Percentiles rank a stretch among this genome's conserved stretches.
phyloP scores from a whole-genome alignment of 441 rosid species.

The Croton setiger region DNA sequence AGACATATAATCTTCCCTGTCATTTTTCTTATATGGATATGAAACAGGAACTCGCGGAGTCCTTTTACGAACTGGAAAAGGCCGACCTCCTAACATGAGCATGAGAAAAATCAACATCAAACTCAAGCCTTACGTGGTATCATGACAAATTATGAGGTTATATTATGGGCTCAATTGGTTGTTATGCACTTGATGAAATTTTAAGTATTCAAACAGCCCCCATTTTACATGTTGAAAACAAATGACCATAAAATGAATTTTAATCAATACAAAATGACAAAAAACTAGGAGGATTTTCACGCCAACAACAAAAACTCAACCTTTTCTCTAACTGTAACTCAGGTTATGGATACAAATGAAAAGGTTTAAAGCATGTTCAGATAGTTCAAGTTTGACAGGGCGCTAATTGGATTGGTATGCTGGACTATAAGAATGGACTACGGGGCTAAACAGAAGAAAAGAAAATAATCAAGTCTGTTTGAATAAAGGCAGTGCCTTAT shows the following conservation, averaged over 20 bases:
- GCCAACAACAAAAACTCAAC: neutral
- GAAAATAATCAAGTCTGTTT: too few relatives aligned
- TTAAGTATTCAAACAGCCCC: constrained; percentile 1
- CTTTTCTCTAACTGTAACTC: neutral
- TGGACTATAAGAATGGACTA: too few relatives aligned
- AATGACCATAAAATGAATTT: neutral
- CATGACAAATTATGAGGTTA: neutral
- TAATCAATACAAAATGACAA: neutral
- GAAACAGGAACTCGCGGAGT: constrained; percentile 86
- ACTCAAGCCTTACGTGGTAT: constrained; percentile 11
- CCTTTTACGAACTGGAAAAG: constrained; percentile 82
- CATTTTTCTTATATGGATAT: constrained; percentile 38
- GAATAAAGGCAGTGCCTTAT: too few relatives aligned
- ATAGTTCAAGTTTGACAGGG: too few relatives aligned
- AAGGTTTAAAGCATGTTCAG: too few relatives aligned
- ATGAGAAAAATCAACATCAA: constrained; percentile 20
- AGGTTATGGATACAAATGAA: neutral
- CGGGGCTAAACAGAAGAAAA: too few relatives aligned
- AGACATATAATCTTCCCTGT: constrained; percentile 42
- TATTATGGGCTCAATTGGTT: neutral
- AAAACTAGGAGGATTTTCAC: constrained; percentile 1
- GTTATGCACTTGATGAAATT: too few relatives aligned
- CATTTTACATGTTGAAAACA: neutral
- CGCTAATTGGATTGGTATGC: too few relatives aligned
- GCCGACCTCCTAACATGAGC: constrained; percentile 53